Percentiles rank a stretch among this genome's conserved stretches.
Conservation (phyloP, 768 basidiomycete species). For the Rhizopogon rudus region DNA sequence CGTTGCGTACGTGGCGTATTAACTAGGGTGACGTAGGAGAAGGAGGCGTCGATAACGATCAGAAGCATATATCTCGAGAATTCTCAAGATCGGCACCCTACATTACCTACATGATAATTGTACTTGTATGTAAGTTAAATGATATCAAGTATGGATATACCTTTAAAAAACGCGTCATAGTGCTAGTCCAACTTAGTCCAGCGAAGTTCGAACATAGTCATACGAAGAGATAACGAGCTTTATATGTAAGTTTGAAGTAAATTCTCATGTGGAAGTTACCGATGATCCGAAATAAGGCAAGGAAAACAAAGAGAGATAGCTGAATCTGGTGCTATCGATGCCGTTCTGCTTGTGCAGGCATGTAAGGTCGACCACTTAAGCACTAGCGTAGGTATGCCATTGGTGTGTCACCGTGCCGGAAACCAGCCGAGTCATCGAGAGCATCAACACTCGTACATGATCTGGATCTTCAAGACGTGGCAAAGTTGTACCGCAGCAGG, state of each 20-base stretch:
- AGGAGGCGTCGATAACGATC: background rate
- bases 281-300: too few relatives aligned
- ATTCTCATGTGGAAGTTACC: background rate
- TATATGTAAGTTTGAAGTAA: background rate
- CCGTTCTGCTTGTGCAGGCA: background rate
- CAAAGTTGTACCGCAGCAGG: background rate
- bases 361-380: too few relatives aligned
- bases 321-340: background rate
- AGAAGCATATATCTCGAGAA: background rate
- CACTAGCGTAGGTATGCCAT: background rate
- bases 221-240: background rate
- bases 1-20: conserved; percentile 65
- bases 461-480: background rate
- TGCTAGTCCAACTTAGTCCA: background rate
- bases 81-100: background rate
- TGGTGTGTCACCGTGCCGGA: too few relatives aligned
- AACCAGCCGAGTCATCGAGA: too few relatives aligned
- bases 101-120: background rate
- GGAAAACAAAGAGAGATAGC: background rate
- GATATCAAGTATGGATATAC: background rate
- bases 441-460: background rate
- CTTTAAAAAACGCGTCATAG: background rate
- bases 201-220: background rate
- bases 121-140: background rate
- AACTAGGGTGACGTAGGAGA: conserved; percentile 8